Evolutionary conservation across 768 basidiomycete species (phyloP), one percentile per base, ranked within the genome.

Genomic region (Butyriboletus loyo): DNA sequence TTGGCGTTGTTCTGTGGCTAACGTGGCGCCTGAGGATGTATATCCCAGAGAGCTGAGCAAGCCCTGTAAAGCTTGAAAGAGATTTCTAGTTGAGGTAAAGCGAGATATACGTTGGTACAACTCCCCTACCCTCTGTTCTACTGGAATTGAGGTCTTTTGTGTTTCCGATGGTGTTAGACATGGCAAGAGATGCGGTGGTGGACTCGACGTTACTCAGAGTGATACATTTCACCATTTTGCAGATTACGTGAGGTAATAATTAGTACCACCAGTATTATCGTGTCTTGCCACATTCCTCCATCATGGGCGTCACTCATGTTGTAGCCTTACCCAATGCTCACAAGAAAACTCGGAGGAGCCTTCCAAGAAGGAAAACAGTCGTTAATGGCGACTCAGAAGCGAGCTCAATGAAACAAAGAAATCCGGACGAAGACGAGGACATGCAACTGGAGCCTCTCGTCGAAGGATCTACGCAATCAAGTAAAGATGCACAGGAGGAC

Each of bases 1-100:
- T 53, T 72, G 69, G 21, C 83, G 66, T 48, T 80, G 79, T 44
- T 83, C 80, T 43, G 75, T 64, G 19, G 76, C 72, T 35, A 79
- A 53, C 28, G 73, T 75, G 27, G 58, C 10, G 37, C 42, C 44
- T 6, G 60, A 28, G 11, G 54, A 51, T 31, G 51, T 32, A 32
- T 69, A 65, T 2, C 69, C 64, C 17, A 78, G 63, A 11, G 77
- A 73, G 34, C 53, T 58, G 27, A 77, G 63, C 41, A 78, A 58
- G 46, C 70, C 71, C 58, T 73, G 73, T 44, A 78, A 63, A 36
- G 69, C 76, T 77, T 45, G 32, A 56, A 52, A 41, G 39, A n/a
- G 25, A 45, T 35, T 22, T 46, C 36, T 25, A 44, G 57, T 31
- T 64, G 46, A 56, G 56, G 25, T 17, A 38, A 49, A 27, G 21